phyloP scores from a whole-genome alignment of 345 rosid genomes.

The Brassica cretica region DNA sequence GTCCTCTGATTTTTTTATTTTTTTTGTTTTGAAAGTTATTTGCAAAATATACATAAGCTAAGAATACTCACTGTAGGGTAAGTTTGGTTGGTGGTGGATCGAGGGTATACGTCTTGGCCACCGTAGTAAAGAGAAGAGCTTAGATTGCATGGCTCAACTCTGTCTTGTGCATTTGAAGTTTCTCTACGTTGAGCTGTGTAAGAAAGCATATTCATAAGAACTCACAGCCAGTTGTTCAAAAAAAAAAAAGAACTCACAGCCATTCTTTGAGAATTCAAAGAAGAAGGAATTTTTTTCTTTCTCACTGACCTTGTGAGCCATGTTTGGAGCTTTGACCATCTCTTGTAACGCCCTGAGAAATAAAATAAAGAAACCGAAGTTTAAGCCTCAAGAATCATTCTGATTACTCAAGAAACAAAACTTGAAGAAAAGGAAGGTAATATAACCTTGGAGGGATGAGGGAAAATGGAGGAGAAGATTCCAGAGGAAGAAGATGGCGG shows the following conservation, averaged over 20 bases:
- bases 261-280: conserved; percentile 1
- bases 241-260: conserved; percentile 5
- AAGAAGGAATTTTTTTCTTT: neutral
- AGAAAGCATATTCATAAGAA: neutral
- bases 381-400: conserved; percentile 23
- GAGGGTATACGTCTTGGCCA: conserved; percentile 78
- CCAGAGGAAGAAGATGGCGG: conserved; percentile 56
- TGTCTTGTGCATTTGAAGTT: conserved; percentile 31
- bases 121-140: conserved; percentile 95
- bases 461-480: conserved; percentile 66
- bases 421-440: neutral
- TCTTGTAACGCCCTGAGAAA: conserved; percentile 54
- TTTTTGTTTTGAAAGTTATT: neutral
- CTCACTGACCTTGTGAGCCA: conserved; percentile 51
- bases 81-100: conserved; percentile 47
- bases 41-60: neutral
- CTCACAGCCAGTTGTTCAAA: conserved; percentile 9
- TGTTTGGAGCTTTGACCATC: conserved; percentile 52
- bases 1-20: neutral
- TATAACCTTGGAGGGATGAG: conserved; percentile 63
- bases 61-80: conserved; percentile 60
- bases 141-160: conserved; percentile 61
- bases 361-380: conserved; percentile 2
- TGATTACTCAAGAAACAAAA: neutral
- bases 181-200: conserved; percentile 47